Evolutionary conservation across 2,329 filamentous ascomycete genomes (phyloP).

Genomic region (Fonsecaea nubica): DNA sequence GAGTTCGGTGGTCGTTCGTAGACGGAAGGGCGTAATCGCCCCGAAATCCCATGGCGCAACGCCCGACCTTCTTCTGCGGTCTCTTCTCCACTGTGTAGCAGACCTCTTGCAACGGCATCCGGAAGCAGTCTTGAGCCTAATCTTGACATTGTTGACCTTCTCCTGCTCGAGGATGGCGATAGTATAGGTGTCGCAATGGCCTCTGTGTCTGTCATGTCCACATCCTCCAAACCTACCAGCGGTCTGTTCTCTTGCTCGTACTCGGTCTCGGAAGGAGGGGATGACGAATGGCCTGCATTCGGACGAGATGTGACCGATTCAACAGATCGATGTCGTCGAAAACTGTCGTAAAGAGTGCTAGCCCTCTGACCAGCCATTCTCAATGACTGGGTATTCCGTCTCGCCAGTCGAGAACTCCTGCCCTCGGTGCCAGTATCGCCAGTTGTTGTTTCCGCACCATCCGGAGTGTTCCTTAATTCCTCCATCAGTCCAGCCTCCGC

Average conservation of each 20-base stretch:
- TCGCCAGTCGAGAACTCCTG: conserved; percentile 24
- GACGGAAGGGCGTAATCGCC: conserved; percentile 41
- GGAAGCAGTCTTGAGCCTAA: conserved; percentile 57
- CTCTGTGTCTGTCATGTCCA: conserved; percentile 41
- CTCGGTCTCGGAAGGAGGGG: conserved; percentile 42
- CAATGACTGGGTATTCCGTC: conserved; percentile 30
- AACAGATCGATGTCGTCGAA: conserved; percentile 40
- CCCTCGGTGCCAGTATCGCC: conserved; percentile 16
- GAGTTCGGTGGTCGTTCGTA: conserved; percentile 31
- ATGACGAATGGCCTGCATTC: conserved; percentile 23
- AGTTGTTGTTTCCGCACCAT: conserved; percentile 9
- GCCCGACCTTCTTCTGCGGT: conserved; percentile 54
- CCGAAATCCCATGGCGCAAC: conserved; percentile 52
- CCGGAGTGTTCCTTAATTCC: conserved; percentile 23
- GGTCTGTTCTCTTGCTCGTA: conserved; percentile 48
- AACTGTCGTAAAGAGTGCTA: conserved; percentile 39
- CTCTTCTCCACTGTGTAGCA: conserved; percentile 55
- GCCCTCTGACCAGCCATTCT: conserved; percentile 32
- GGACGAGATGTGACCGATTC: conserved; percentile 26
- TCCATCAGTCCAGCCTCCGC: conserved; percentile 29
- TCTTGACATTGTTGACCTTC: conserved; percentile 56
- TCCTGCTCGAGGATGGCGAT: conserved; percentile 44
- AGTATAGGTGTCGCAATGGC: conserved; percentile 34
- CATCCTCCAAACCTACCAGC: conserved; percentile 44
- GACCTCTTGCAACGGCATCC: conserved; percentile 52